phyloP scores from a whole-genome alignment of 352 stramenopile genomes.

The Globisporangium cederbergense region DNA sequence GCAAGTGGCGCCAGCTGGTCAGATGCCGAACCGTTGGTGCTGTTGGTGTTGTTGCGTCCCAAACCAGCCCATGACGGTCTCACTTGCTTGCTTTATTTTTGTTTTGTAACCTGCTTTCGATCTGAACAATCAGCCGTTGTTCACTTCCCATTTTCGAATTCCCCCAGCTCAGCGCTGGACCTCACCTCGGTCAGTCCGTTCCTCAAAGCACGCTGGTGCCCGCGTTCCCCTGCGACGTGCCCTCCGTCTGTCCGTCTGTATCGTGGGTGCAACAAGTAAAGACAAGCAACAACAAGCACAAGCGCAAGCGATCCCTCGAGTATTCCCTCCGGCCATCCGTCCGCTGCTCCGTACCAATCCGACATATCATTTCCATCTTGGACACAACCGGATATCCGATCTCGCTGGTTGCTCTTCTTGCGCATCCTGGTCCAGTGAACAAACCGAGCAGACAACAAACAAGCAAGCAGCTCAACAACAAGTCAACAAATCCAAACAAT shows the following conservation, averaged over 20 bases:
- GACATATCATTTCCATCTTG: not conserved
- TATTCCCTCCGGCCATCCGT: not conserved
- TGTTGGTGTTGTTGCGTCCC: not conserved
- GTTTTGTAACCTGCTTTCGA: not conserved
- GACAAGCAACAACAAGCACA: not conserved
- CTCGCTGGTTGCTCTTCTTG: not conserved
- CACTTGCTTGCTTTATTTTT: not conserved
- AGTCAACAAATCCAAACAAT: not conserved
- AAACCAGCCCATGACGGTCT: not conserved
- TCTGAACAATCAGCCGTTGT: not conserved
- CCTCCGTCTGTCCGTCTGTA: not conserved
- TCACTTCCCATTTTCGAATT: not conserved
- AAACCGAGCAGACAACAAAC: not conserved
- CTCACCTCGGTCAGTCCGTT: not conserved
- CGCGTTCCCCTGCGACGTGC: not conserved
- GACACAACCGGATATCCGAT: not conserved
- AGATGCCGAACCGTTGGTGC: not conserved
- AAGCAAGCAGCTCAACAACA: not conserved
- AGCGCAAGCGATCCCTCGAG: not conserved
- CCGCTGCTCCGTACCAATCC: not conserved
- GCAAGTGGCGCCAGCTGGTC: not conserved
- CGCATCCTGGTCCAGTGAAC: not conserved
- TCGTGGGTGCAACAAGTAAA: not conserved
- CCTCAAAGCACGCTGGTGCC: not conserved
- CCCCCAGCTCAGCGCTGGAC: slow-evolving; percentile 2